These are phyloP conservation scores for Caryopteris hybrid DNA, from an alignment of 305 asterid genomes.

Conservation along the genomic window DNA sequence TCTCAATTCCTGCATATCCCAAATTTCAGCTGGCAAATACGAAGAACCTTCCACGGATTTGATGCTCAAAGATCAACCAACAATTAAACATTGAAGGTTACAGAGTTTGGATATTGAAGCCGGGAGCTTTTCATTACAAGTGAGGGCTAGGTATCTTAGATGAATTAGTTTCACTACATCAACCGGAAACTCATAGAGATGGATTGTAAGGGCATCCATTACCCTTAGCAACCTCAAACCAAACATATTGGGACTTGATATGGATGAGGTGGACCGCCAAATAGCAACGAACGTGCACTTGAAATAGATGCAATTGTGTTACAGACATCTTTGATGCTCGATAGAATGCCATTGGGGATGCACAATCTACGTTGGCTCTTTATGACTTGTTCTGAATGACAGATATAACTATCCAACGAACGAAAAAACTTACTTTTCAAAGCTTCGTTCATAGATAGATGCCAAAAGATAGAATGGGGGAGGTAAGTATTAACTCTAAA, in stretches of 20 bases:
- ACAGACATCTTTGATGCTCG: not conserved
- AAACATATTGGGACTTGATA: slow-evolving; percentile 2
- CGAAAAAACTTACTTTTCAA: not conserved
- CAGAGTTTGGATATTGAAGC: not conserved
- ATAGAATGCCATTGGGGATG: not conserved
- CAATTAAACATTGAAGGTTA: not conserved
- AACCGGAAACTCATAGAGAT: not conserved
- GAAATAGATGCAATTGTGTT: not conserved
- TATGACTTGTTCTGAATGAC: not conserved
- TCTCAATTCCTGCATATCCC: slow-evolving; percentile 6
- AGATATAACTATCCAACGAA: not conserved
- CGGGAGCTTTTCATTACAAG: not conserved
- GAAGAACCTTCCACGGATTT: not conserved
- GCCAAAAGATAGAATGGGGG: not conserved
- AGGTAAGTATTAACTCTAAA: not conserved
- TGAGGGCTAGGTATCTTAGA: slow-evolving; percentile 2
- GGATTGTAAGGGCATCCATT: not conserved
- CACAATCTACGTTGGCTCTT: not conserved
- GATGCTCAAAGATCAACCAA: not conserved
- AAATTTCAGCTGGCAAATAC: not conserved
- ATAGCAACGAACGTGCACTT: not conserved
- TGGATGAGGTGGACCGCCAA: not conserved
- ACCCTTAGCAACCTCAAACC: slow-evolving; percentile 14
- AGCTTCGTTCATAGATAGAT: slow-evolving; percentile 4
- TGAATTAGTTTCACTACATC: not conserved